These are phyloP conservation scores for Xylaria nigripes DNA, from an alignment of 495 filamentous ascomycete species.

Conservation along the genomic window DNA sequence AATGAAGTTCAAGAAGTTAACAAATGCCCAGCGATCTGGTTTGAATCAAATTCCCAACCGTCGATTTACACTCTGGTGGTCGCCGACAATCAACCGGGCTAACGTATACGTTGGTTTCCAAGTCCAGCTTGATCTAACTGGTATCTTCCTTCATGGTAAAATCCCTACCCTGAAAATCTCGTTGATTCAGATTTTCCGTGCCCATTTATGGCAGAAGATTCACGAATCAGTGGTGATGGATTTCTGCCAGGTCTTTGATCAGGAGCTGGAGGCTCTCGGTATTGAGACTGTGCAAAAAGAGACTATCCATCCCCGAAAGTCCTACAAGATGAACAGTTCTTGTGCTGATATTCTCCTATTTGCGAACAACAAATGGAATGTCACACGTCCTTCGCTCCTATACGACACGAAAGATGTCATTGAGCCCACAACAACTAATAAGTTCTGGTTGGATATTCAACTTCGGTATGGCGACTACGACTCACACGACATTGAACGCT, in stretches of 20 bases:
- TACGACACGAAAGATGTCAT: conserved; percentile 97
- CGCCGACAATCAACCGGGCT: conserved; percentile 68
- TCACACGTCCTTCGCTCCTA: conserved; percentile 82
- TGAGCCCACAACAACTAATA: conserved; percentile 92
- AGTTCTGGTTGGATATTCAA: conserved; percentile 99
- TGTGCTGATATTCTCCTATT: conserved; percentile 98
- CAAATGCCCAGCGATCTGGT: conserved; percentile 96
- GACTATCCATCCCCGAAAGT: conserved; percentile 98
- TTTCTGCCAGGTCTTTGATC: conserved; percentile 98
- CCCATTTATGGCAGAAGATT: conserved; percentile 99
- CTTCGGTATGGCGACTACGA: conserved; percentile 98
- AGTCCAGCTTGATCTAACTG: conserved; percentile 95
- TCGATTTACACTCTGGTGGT: conserved; percentile 99
- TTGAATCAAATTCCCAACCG: conserved; percentile 99
- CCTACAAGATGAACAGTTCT: conserved; percentile 99
- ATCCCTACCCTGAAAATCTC: conserved; percentile 99
- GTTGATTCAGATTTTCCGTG: conserved; percentile 98
- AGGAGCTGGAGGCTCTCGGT: conserved; percentile 89
- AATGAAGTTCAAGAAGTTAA: conserved; percentile 99
- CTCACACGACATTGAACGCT: conserved; percentile 96
- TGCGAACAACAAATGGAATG: conserved; percentile 98
- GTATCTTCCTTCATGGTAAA: conserved; percentile 99
- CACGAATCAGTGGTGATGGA: conserved; percentile 99
- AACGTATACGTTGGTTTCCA: conserved; percentile 96
- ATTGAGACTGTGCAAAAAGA: conserved; percentile 99